Conservation (phyloP, 495 filamentous ascomycete genomes). For the Letharia columbiana region DNA sequence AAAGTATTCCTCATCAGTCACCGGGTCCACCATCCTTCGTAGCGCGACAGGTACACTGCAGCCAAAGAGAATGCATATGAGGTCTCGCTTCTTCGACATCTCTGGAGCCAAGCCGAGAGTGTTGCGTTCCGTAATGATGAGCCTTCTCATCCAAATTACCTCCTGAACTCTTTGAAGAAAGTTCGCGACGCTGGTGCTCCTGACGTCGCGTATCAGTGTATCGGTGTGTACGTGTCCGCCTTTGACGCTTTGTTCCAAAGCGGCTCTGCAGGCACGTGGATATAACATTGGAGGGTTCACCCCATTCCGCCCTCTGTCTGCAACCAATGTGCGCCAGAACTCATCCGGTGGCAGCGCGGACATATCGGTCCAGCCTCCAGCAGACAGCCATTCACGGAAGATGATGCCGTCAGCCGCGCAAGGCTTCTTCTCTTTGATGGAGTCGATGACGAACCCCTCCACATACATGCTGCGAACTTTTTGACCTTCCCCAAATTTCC, state of each 20-base stretch:
- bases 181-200: conserved; percentile 19
- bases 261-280: conserved; percentile 5
- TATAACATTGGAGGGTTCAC: conserved; percentile 12
- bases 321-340: conserved; percentile 27
- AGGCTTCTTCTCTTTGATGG: background rate
- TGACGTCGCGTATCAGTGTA: background rate
- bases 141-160: conserved; percentile 28
- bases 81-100: conserved; percentile 24
- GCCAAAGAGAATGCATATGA: conserved; percentile 36
- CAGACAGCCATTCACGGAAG: background rate
- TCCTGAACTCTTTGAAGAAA: conserved; percentile 27
- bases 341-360: conserved; percentile 17
- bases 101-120: background rate
- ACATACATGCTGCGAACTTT: conserved; percentile 8
- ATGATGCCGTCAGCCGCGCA: conserved; percentile 6
- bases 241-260: conserved; percentile 2
- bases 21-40: conserved; percentile 14
- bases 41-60: conserved; percentile 39
- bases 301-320: conserved; percentile 18
- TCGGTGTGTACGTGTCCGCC: conserved; percentile 3
- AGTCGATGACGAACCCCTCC: conserved; percentile 10
- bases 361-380: conserved; percentile 5
- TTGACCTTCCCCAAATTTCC: conserved; percentile 13
- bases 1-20: conserved; percentile 12
- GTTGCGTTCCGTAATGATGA: conserved; percentile 19